Conservation (phyloP, 768 basidiomycete genomes). For the Pleurotus djamor region DNA sequence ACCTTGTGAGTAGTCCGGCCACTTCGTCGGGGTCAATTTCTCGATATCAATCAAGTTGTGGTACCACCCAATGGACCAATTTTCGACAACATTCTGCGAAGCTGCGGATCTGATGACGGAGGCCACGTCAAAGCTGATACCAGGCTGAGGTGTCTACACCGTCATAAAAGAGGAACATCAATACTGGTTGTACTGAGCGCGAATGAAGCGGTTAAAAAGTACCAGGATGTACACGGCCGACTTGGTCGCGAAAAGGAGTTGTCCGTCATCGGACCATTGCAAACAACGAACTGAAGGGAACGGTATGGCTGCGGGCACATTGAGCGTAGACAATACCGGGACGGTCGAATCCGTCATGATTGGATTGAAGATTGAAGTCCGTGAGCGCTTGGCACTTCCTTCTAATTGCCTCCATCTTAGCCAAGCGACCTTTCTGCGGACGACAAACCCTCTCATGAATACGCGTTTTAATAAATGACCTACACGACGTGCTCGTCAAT, state of each 20-base stretch:
- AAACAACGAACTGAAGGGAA: slow-evolving; percentile 57
- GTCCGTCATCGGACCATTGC: slow-evolving; percentile 78
- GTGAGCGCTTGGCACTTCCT: no score
- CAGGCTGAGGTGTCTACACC: slow-evolving; percentile 69
- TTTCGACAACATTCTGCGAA: slow-evolving; percentile 24
- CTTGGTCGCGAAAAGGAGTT: slow-evolving; percentile 65
- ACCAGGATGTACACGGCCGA: slow-evolving; percentile 71
- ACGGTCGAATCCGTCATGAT: no score
- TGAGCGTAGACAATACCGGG: slow-evolving; percentile 29
- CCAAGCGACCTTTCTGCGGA: no score
- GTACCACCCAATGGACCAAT: slow-evolving; percentile 59
- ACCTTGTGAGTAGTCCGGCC: slow-evolving; percentile 54
- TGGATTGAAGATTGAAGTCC: no score
- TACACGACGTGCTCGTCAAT: no score
- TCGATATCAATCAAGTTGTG: slow-evolving; percentile 70
- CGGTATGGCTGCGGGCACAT: slow-evolving; percentile 57
- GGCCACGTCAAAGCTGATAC: slow-evolving; percentile 61
- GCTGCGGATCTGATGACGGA: slow-evolving; percentile 40
- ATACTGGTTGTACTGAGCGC: neutral
- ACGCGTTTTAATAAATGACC: no score
- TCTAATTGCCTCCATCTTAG: no score
- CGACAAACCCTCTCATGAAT: no score
- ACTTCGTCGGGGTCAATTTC: slow-evolving; percentile 33
- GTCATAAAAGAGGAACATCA: neutral
- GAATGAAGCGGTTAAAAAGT: slow-evolving; percentile 11